Evolutionary conservation across 257 asterid species (phyloP), one percentile per base, ranked within the genome.

Genomic region (Gynochthodes officinalis): DNA sequence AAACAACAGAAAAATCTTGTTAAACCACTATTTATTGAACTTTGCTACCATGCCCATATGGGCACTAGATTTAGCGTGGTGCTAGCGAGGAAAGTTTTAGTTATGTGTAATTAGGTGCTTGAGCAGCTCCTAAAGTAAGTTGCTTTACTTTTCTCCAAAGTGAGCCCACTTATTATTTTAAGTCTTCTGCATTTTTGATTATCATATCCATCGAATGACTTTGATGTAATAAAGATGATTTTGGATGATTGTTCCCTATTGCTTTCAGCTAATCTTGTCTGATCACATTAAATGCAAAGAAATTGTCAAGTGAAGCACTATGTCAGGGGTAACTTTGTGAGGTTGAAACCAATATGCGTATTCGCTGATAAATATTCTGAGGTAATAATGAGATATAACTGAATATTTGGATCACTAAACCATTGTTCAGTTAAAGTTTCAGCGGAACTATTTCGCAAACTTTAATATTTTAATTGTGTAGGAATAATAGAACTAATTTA

Each of bases 261-360:
- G 76, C 75, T 69, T 42, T 69, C 73, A 63, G 73, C 73, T 69
- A 69, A 63, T 54, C 64, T 40, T 67, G 60, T 39, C 52, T 64
- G 30, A 70, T 61, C 70, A 74, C 40, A 33, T 61, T 19, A 74
- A 74, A 64, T 37, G 40, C 64, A 50, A 25, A 33, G 32, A 37
- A 27, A 55, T 61, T 73, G 50, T 69, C 75, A 68, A 48, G 53
- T 69, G 54, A 68, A 69, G 21, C 53, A 68, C 61, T 15, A 53
- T 50, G 40, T 12, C 67, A 52, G 68, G 55, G 62, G 43, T 28
- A 50, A 68, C 62, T 73, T 78, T 61, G 30, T 61, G 37, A 43
- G 64, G 75, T 69, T 74, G 62, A 78, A 69, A 33, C 75, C 48
- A 69, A 19, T 69, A 21, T 55, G 50, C 13, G 82, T 76, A 70